Evolutionary conservation across 1,139 yeast genomes (phyloP).

Genomic region (Pichia sp.): DNA sequence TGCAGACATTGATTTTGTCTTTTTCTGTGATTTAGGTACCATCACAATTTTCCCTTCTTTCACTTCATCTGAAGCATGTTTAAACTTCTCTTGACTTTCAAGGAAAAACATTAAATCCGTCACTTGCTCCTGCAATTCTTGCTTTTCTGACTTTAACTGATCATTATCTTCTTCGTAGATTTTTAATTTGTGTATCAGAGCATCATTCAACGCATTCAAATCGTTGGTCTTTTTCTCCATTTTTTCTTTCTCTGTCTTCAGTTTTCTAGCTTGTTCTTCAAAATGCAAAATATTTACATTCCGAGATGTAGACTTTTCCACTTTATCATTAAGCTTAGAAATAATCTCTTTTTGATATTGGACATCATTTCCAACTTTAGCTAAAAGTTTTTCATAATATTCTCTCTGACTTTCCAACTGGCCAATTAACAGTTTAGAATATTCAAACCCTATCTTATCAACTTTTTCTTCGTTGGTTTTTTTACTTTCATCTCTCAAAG

Average conservation of each 20-base stretch:
- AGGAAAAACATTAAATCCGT: conserved; percentile 77
- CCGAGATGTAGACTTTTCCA: too few relatives aligned
- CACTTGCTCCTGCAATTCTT: conserved; percentile 61
- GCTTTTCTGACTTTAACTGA: conserved; percentile 36
- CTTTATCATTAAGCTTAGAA: too few relatives aligned
- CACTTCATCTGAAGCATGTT: conserved; percentile 63
- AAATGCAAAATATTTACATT: background rate
- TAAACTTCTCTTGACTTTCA: conserved; percentile 66
- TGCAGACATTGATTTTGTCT: too few relatives aligned
- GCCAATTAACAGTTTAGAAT: conserved; percentile 68
- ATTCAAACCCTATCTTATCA: conserved; percentile 59
- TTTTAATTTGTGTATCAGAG: conserved; percentile 53
- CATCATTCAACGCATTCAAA: conserved; percentile 49
- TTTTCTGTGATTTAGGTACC: conserved; percentile 17
- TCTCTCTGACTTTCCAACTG: conserved; percentile 89
- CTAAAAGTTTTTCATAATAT: conserved; percentile 54
- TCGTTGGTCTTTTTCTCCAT: conserved; percentile 28
- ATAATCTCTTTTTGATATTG: conserved; percentile 9
- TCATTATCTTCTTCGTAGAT: conserved; percentile 37
- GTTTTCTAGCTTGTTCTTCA: conserved; percentile 13
- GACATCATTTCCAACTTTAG: too few relatives aligned
- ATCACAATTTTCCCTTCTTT: conserved; percentile 60
- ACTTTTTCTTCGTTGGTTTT: conserved; percentile 31
- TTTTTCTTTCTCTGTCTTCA: conserved; percentile 9
- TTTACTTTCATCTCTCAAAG: conserved; percentile 25